Evolutionary conservation across 2,329 filamentous ascomycete species (phyloP), one percentile per base, ranked within the genome.

Genomic region (Thermothelomyces thermophilus): DNA sequence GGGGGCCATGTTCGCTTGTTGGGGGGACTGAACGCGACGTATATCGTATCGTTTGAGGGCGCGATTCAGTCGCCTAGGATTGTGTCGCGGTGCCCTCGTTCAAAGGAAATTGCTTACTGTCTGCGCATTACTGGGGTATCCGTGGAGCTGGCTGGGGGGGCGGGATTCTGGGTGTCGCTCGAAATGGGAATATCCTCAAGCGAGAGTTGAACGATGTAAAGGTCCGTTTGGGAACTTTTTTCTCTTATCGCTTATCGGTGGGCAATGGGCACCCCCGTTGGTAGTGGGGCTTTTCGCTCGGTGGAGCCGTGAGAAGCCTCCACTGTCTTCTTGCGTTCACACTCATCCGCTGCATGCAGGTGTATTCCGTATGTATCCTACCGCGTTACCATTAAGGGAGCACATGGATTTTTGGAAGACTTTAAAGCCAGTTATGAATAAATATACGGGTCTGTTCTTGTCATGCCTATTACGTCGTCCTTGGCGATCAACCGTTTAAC

Each of bases 1-100:
- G 51, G 74, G 75, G 54, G 73, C 72, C 80, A 83, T 84, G 58
- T 59, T 54, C 10, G 51, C 37, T 14, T n/a, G 33, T 39, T 34
- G 44, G 42, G 33, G 34, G 35, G 47, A 48, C 39, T 14, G 24
- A 16, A 9, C n/a, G n/a, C n/a, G n/a, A n/a, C n/a, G n/a, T n/a
- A n/a, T n/a, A n/a, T 39, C 30, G 14, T 10, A 41, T 30, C n/a
- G 37, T 37, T 40, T 28, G 24, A 17, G 9, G 11, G 33, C 34
- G 31, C 44, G 31, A 31, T 46, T 17, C 43, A 10, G 31, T 49
- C 41, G 40, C 26, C 33, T 48, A 17, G 17, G 43, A 34, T n/a
- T 39, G 28, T 52, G 43, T 31, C 11, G 28, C n/a, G 20, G 30
- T 16, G 48, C 41, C 45, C 50, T 35, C 24, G 48, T 35, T 30